Evolutionary conservation across 2,329 filamentous ascomycete species (phyloP).

Genomic region (Pseudocercospora crystallina): DNA sequence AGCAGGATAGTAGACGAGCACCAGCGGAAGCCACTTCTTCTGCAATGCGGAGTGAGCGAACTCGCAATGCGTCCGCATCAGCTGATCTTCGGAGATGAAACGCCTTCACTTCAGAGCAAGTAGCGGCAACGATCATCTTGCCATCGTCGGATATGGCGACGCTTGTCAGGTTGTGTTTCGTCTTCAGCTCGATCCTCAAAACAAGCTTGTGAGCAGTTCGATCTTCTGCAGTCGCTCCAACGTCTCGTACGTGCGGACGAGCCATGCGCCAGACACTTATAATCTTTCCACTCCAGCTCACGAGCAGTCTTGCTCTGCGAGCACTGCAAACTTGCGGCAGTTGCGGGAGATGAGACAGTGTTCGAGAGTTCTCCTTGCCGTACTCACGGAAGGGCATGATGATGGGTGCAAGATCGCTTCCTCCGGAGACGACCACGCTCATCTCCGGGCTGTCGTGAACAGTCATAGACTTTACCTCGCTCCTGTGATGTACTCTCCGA

Average conservation of each 20-base stretch:
- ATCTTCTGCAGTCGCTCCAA: constrained; percentile 17
- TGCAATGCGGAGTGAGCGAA: constrained; percentile 70
- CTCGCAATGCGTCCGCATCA: constrained; percentile 50
- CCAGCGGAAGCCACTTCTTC: constrained; percentile 58
- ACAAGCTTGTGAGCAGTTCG: constrained; percentile 31
- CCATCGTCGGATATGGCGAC: constrained; percentile 69
- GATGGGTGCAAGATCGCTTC: constrained; percentile 78
- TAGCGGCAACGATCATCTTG: constrained; percentile 69
- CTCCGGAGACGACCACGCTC: constrained; percentile 88
- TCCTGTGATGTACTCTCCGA: constrained; percentile 74
- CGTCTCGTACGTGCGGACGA: constrained; percentile 43
- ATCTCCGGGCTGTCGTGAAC: constrained; percentile 77
- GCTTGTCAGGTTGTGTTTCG: constrained; percentile 70
- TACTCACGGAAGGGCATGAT: constrained; percentile 77
- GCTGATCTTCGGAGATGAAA: constrained; percentile 32
- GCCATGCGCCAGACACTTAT: constrained; percentile 75
- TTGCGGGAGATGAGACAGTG: constrained; percentile 81
- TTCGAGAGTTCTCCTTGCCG: constrained; percentile 76
- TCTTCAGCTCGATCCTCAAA: constrained; percentile 42
- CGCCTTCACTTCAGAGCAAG: constrained; percentile 30
- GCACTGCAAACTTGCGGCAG: constrained; percentile 71
- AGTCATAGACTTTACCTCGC: constrained; percentile 94
- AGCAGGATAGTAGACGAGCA: constrained; percentile 68
- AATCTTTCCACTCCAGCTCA: constrained; percentile 91
- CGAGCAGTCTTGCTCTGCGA: constrained; percentile 69